Conservation (phyloP, 139 green algal species). For the Haematococcus lacustris region DNA sequence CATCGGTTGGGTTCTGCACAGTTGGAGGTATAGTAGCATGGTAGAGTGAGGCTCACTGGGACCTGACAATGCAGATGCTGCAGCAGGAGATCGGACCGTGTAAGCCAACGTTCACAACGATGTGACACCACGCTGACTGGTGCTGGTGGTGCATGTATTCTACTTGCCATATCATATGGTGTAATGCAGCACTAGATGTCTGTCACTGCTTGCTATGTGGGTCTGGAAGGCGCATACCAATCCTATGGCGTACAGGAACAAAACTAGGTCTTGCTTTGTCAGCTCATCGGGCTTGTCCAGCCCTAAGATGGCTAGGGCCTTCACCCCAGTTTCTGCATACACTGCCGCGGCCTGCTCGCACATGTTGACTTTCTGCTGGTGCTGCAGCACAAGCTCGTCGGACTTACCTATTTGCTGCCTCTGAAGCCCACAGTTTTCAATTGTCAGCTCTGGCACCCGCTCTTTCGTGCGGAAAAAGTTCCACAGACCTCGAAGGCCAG, state of each 20-base stretch:
- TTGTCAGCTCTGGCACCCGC: neutral
- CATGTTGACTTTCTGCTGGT: neutral
- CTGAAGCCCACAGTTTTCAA: slow-evolving; percentile 23
- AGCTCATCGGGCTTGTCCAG: slow-evolving; percentile 13
- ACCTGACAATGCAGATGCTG: neutral
- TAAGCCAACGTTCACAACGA: neutral
- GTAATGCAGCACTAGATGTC: neutral
- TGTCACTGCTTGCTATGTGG: no score
- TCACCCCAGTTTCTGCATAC: slow-evolving; percentile 24
- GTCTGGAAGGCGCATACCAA: slow-evolving; percentile 27
- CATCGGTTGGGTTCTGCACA: slow-evolving; percentile 22
- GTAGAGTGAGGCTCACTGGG: neutral
- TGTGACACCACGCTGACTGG: neutral
- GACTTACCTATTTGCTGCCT: slow-evolving; percentile 15
- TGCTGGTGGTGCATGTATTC: neutral
- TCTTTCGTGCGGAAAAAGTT: neutral
- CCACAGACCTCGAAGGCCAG: neutral
- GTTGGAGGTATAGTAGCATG: neutral
- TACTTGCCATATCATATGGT: neutral
- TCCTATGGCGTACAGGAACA: slow-evolving; percentile 41
- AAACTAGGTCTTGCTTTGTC: slow-evolving; percentile 30
- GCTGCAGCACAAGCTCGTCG: neutral
- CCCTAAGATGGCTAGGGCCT: slow-evolving; percentile 27
- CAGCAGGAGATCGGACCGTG: neutral
- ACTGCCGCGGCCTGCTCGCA: neutral